Conservation (phyloP, 2,329 filamentous ascomycete species). For the Gremmenia infestans region DNA sequence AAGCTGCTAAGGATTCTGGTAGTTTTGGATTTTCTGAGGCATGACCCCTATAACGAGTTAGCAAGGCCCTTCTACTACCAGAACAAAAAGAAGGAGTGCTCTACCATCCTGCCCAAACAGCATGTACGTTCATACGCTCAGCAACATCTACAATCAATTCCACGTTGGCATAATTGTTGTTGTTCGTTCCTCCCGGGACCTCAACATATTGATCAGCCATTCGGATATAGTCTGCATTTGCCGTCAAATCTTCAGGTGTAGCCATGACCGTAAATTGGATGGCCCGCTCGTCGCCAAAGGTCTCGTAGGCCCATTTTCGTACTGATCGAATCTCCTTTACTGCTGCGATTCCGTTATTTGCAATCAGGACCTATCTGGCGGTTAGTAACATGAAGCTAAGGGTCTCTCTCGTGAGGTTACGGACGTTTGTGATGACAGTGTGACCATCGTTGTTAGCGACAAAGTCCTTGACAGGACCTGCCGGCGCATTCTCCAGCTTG, state of each 20-base stretch:
- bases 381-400: background rate
- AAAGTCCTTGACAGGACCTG: conserved; percentile 93
- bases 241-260: conserved; percentile 92
- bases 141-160: conserved; percentile 98
- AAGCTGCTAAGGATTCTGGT: conserved; percentile 91
- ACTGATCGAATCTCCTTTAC: conserved; percentile 99
- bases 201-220: conserved; percentile 99
- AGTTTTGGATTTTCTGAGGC: conserved; percentile 98
- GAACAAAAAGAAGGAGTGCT: conserved; percentile 29
- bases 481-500: conserved; percentile 71
- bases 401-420: conserved; percentile 30
- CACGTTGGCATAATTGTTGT: conserved; percentile 99
- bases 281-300: conserved; percentile 94
- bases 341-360: conserved; percentile 98
- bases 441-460: conserved; percentile 85
- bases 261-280: conserved; percentile 99
- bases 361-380: conserved; percentile 75
- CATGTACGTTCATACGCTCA: conserved; percentile 96
- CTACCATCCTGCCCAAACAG: conserved; percentile 98
- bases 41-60: conserved; percentile 63
- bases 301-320: conserved; percentile 99
- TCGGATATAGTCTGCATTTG: conserved; percentile 98
- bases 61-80: background rate
- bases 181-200: conserved; percentile 97
- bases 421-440: conserved; percentile 96